These are phyloP conservation scores for Fusarium graminum DNA, from an alignment of 2,329 filamentous ascomycete genomes.

Conservation along the genomic window DNA sequence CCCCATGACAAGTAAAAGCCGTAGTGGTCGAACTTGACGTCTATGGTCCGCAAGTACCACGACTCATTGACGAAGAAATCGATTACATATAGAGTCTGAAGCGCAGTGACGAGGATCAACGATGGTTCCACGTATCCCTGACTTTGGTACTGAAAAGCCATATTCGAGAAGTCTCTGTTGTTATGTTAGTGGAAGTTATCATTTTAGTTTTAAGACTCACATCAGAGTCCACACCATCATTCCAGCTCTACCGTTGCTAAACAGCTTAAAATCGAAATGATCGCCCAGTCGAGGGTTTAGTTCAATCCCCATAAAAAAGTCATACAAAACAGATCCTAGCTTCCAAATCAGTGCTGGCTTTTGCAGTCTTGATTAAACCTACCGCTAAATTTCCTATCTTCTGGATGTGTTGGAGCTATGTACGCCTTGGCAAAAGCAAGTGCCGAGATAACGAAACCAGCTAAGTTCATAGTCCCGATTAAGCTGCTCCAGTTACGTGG, in stretches of 20 bases:
- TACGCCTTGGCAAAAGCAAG: constrained; percentile 57
- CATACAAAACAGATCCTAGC: constrained; percentile 56
- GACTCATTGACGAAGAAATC: constrained; percentile 65
- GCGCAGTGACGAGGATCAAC: constrained; percentile 58
- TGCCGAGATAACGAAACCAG: constrained; percentile 46
- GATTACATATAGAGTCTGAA: constrained; percentile 61
- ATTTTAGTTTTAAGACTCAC: constrained; percentile 42
- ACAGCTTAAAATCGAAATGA: constrained; percentile 61
- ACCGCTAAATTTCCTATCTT: constrained; percentile 60
- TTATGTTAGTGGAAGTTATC: constrained; percentile 37
- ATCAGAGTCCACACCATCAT: constrained; percentile 63
- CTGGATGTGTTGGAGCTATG: constrained; percentile 54
- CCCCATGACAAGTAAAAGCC: constrained; percentile 62
- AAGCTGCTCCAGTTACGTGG: constrained; percentile 59
- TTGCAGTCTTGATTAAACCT: constrained; percentile 1
- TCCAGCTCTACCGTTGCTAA: constrained; percentile 62
- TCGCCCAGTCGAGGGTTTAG: constrained; percentile 59
- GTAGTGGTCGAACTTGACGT: constrained; percentile 60
- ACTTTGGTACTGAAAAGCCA: constrained; percentile 57
- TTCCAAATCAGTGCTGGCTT: constrained; percentile 8
- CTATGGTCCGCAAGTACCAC: constrained; percentile 63
- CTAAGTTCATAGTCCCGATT: constrained; percentile 55
- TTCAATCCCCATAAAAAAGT: constrained; percentile 62
- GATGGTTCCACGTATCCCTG: constrained; percentile 54
- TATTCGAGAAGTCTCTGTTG: constrained; percentile 47